Evolutionary conservation across 2,329 filamentous ascomycete genomes (phyloP), one percentile per base, ranked within the genome.

Genomic region (Paracamarosporium sp.): DNA sequence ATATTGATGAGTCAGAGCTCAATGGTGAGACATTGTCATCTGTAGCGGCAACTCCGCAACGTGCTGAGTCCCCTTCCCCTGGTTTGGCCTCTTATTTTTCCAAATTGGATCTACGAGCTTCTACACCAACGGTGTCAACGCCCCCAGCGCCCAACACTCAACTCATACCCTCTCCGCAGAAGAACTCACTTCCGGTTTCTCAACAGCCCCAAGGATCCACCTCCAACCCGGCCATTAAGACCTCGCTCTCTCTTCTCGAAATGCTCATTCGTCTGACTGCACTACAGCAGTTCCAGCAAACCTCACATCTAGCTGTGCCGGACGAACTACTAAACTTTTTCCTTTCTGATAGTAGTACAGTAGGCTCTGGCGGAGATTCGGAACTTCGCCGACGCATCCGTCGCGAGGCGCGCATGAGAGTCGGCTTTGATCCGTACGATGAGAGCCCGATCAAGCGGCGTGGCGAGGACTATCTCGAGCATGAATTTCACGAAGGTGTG

Each of bases 251-350:
- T 1, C 85, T 97, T 8, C 85, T 97, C 53, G 93, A 97, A 76
- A 95, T 94, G 82, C 82, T 97, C 30, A 86, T 97, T 45, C 91
- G 94, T 40, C 84, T 97, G 45, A 89, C 90, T 4, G 92, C 92
- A 22, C 85, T 97, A 13, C 93, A 97, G 72, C 92, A 97, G 79
- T 96, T 95, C 75, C 91, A 96, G 72, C 93, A 97, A 80, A 85
- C 87, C 38, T 93, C 91, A 0, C 93, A 97, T 68, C 84, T 97
- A n/a, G 86, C 92, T 6, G 95, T 96, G 60, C 91, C 91, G 1
- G 93, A 97, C 72, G 91, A 97, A 67, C 86, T 97, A 2, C 82
- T 97, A 38, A 92, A 90, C 51, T 96, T 96, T 79, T 97, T 97
- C 78, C 82, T 97, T 8, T 84, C 86, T 60, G 88, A 90, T 66